Percentiles rank a stretch among this genome's conserved stretches.
These are phyloP conservation scores for Psilocybe tampanensis DNA, from an alignment of 768 basidiomycete species.

Conservation along the genomic window DNA sequence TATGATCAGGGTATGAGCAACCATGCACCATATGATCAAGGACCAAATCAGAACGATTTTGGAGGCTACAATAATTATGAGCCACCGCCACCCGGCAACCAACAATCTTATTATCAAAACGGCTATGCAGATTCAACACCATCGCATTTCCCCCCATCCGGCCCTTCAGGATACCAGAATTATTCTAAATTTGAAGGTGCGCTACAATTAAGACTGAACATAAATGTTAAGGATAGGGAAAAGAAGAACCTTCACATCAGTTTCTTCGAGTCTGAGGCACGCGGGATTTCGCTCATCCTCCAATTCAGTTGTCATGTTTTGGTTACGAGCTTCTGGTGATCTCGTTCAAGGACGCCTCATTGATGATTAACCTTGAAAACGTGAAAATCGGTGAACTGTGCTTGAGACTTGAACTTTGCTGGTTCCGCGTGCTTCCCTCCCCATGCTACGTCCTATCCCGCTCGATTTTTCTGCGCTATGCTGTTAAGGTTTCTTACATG, in stretches of 20 bases:
- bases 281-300: conserved; percentile 43
- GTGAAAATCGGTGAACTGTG: conserved; percentile 28
- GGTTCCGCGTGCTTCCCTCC: conserved; percentile 38
- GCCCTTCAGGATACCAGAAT: conserved; percentile 56
- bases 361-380: conserved; percentile 23
- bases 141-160: conserved; percentile 45
- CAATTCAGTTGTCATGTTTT: conserved; percentile 44
- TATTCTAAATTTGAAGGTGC: conserved; percentile 82
- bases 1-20: conserved; percentile 58
- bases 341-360: conserved; percentile 14
- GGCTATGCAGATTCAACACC: conserved; percentile 52
- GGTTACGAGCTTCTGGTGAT: conserved; percentile 44
- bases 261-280: conserved; percentile 49
- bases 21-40: conserved; percentile 66
- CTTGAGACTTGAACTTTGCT: conserved; percentile 31
- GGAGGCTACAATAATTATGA: conserved; percentile 75
- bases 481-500: conserved; percentile 48
- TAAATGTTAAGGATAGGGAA: conserved; percentile 43
- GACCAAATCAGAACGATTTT: conserved; percentile 60
- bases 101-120: conserved; percentile 73
- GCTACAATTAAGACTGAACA: conserved; percentile 73
- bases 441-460: conserved; percentile 50
- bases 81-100: conserved; percentile 42
- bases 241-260: conserved; percentile 24
- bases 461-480: conserved; percentile 36